These are phyloP conservation scores for Carallia brachiata DNA, from an alignment of 345 rosid species.

Conservation along the genomic window DNA sequence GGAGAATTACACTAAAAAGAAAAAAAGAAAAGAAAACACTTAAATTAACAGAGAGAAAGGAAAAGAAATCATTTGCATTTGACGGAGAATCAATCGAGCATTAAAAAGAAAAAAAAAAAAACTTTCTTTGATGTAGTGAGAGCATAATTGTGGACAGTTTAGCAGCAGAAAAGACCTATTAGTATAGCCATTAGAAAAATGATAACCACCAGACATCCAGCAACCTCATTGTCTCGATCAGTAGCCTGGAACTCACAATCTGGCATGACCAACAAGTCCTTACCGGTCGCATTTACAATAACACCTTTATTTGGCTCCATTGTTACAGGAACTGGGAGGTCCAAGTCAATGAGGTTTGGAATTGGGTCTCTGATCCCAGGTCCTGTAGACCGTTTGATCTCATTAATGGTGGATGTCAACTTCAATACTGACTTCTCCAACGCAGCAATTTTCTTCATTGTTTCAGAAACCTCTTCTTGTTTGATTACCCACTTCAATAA, in stretches of 20 bases:
- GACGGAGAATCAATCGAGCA: too few relatives aligned
- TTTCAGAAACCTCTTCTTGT: not conserved
- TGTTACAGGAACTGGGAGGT: not conserved
- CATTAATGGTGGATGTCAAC: conserved; percentile 1
- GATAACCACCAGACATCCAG: not conserved
- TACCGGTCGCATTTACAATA: too few relatives aligned
- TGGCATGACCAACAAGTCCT: too few relatives aligned
- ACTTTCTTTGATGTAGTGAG: too few relatives aligned
- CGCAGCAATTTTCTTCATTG: not conserved
- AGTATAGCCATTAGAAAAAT: not conserved
- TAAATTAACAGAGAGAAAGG: too few relatives aligned
- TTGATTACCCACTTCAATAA: not conserved
- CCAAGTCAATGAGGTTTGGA: conserved; percentile 1
- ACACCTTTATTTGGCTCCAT: not conserved
- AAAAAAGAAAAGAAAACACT: too few relatives aligned
- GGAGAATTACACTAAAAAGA: too few relatives aligned
- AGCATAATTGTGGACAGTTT: not conserved
- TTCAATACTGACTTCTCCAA: conserved; percentile 5
- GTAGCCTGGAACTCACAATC: too few relatives aligned
- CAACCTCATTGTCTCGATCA: not conserved
- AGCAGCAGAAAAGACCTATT: not conserved
- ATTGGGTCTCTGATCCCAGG: not conserved
- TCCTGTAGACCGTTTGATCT: not conserved
- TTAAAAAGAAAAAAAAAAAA: too few relatives aligned
- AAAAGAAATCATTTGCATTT: too few relatives aligned